These are phyloP conservation scores for Coleophoma cylindrospora DNA, from an alignment of 2,329 filamentous ascomycete species.

Conservation along the genomic window DNA sequence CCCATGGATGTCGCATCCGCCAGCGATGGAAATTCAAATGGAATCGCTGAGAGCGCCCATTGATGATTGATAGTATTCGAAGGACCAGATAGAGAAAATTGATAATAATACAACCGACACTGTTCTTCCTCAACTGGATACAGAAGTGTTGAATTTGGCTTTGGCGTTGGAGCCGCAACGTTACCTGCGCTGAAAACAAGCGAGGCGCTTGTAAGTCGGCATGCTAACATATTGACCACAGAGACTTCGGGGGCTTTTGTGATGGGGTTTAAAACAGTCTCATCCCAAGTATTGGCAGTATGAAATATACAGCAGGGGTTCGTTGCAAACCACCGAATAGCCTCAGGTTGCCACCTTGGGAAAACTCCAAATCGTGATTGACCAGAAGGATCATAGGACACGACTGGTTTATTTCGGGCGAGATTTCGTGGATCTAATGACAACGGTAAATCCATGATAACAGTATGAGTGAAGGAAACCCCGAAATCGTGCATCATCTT, in stretches of 20 bases:
- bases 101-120: constrained; percentile 66
- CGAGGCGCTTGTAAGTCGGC: constrained; percentile 60
- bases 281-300: constrained; percentile 67
- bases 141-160: constrained; percentile 11
- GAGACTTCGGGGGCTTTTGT: constrained; percentile 24
- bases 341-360: constrained; percentile 51
- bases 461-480: constrained; percentile 54
- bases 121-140: constrained; percentile 51
- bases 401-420: constrained; percentile 46
- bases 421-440: constrained; percentile 60
- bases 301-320: constrained; percentile 67
- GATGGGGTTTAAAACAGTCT: constrained; percentile 20
- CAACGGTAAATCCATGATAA: constrained; percentile 67
- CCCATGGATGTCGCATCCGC: constrained; percentile 50
- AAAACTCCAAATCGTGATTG: constrained; percentile 64
- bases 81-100: constrained; percentile 41
- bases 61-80: constrained; percentile 47
- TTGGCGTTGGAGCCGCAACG: constrained; percentile 46
- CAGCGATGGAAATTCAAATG: constrained; percentile 64
- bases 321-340: constrained; percentile 63
- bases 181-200: constrained; percentile 62
- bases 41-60: constrained; percentile 58
- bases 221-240: constrained; percentile 59
- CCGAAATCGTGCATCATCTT: constrained; percentile 79
- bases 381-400: constrained; percentile 53